Percentiles rank a stretch among this genome's conserved stretches.
phyloP scores from a whole-genome alignment of 2,329 filamentous ascomycete species.

The Nigrospora sphaerica region DNA sequence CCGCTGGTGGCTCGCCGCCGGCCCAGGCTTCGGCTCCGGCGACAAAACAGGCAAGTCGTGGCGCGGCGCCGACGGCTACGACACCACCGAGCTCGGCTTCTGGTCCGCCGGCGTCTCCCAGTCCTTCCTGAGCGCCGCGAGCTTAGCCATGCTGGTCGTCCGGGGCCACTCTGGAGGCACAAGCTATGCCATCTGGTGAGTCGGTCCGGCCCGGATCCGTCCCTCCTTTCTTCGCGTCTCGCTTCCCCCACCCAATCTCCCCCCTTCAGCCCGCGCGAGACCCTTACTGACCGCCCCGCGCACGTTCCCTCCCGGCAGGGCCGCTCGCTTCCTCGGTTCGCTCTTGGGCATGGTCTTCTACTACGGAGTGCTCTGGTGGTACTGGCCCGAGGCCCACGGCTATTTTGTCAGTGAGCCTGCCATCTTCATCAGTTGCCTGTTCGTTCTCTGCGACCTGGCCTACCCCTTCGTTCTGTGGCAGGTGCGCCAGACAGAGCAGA shows the following conservation, averaged over 20 bases:
- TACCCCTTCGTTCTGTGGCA: slow-evolving; percentile 36
- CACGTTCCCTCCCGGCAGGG: slow-evolving; percentile 22
- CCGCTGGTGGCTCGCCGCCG: slow-evolving; percentile 36
- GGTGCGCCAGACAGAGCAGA: slow-evolving; percentile 29
- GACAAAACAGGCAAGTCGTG: slow-evolving; percentile 39
- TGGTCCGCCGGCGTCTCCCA: slow-evolving; percentile 40
- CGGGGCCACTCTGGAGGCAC: slow-evolving; percentile 41
- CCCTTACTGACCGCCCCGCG: not conserved
- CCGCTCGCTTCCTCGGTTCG: slow-evolving; percentile 34
- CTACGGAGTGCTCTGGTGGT: slow-evolving; percentile 37
- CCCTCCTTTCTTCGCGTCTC: not conserved
- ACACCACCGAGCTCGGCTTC: slow-evolving; percentile 42
- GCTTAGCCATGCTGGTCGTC: slow-evolving; percentile 35
- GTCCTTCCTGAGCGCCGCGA: slow-evolving; percentile 29
- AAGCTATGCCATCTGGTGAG: slow-evolving; percentile 41
- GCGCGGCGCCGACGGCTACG: slow-evolving; percentile 29
- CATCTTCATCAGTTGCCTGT: slow-evolving; percentile 32
- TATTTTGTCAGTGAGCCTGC: slow-evolving; percentile 36
- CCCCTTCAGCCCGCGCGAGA: not conserved
- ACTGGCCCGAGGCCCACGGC: slow-evolving; percentile 42
- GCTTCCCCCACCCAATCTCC: not conserved
- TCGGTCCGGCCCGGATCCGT: not conserved
- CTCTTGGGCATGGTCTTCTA: slow-evolving; percentile 30
- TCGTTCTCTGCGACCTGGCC: slow-evolving; percentile 31
- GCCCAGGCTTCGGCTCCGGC: slow-evolving; percentile 29